A percentile compares a stretch with the other conserved stretches of the same genome.
phyloP scores from a whole-genome alignment of 306 rosid species.

The Oxytropis ochrocephala region DNA sequence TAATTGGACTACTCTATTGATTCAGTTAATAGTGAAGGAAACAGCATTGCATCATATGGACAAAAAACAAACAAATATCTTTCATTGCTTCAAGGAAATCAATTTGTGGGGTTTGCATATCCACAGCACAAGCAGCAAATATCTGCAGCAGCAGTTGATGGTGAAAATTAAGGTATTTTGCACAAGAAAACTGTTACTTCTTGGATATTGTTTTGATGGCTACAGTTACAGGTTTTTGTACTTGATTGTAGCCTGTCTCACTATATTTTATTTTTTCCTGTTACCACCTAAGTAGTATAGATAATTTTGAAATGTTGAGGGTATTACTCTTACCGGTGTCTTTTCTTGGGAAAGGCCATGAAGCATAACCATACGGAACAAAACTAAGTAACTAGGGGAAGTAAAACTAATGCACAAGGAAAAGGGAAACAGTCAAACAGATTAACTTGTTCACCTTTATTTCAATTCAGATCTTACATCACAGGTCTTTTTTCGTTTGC shows the following conservation, averaged over 20 bases:
- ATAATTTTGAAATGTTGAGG: neutral
- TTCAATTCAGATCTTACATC: conserved; percentile 15
- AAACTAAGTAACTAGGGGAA: neutral
- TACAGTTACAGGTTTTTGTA: neutral
- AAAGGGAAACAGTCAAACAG: conserved; percentile 6
- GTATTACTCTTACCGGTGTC: neutral
- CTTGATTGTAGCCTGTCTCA: neutral
- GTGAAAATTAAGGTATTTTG: neutral
- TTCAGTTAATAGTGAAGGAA: neutral
- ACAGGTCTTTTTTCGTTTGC: conserved; percentile 21
- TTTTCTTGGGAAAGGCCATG: neutral
- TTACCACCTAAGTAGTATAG: neutral
- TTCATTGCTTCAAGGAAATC: conserved; percentile 1
- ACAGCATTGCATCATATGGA: neutral
- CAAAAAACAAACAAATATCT: neutral
- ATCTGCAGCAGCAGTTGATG: neutral
- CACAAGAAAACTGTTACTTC: neutral
- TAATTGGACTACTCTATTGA: neutral
- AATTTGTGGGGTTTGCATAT: neutral
- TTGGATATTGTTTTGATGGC: neutral
- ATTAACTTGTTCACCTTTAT: conserved; percentile 11
- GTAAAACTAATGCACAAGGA: neutral
- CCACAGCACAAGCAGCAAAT: conserved; percentile 1
- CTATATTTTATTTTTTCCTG: neutral
- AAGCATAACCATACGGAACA: neutral